phyloP scores from a whole-genome alignment of 2,329 filamentous ascomycete species.

The Diaporthe citri region DNA sequence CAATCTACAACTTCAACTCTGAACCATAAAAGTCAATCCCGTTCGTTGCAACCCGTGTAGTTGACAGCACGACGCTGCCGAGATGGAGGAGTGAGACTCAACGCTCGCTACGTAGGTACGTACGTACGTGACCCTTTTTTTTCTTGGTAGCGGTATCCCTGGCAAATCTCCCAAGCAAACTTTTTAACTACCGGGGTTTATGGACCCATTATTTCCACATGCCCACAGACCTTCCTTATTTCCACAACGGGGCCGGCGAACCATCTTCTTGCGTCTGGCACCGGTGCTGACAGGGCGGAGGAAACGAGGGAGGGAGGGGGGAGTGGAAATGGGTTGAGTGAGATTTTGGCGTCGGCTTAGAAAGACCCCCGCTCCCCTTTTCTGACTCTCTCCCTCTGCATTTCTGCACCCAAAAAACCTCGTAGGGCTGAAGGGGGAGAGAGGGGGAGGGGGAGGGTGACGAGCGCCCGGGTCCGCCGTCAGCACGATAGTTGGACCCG shows the following conservation, averaged over 20 bases:
- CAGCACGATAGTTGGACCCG: slow-evolving; percentile 19
- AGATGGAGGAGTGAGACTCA: background rate
- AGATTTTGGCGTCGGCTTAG: slow-evolving; percentile 7
- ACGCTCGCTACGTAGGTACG: background rate
- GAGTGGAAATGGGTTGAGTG: background rate
- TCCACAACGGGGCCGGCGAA: background rate
- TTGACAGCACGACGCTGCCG: background rate
- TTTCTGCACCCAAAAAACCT: no score
- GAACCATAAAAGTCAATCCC: background rate
- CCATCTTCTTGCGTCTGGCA: background rate
- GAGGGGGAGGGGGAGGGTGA: background rate
- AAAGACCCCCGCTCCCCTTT: background rate
- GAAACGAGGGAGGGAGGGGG: no score
- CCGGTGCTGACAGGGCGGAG: background rate
- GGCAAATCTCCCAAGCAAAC: background rate
- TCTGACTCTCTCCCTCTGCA: no score
- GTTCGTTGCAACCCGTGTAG: no score
- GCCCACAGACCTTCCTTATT: background rate
- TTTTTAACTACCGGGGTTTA: background rate
- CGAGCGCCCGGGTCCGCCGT: slow-evolving; percentile 29
- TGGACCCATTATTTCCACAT: slow-evolving; percentile 7
- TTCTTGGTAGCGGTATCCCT: background rate
- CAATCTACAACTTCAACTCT: slow-evolving; percentile 1
- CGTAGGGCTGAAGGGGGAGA: slow-evolving; percentile 31
- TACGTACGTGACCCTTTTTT: background rate